Evolutionary conservation across 129 eudicot genomes (phyloP).

Genomic region (Centella asiatica): DNA sequence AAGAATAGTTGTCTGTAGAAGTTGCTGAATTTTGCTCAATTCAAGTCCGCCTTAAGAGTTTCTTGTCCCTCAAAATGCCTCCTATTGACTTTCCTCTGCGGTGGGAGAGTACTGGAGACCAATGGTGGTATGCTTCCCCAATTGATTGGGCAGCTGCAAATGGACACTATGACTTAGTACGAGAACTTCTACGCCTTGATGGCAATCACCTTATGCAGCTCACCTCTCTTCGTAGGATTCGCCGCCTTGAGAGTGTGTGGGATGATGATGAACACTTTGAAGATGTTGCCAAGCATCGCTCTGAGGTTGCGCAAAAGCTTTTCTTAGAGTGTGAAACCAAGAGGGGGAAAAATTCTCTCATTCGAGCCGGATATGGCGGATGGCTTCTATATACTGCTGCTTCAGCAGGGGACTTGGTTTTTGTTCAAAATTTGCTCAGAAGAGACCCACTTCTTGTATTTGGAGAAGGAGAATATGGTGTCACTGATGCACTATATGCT

Average conservation of each 20-base stretch:
- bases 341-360: constrained; percentile 51
- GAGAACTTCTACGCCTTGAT: constrained; percentile 81
- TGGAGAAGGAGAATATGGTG: constrained; percentile 95
- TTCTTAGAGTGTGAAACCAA: constrained; percentile 48
- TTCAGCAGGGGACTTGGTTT: constrained; percentile 75
- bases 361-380: constrained; percentile 85
- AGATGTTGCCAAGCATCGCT: constrained; percentile 64
- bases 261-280: constrained; percentile 82
- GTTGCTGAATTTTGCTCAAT: neutral
- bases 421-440: constrained; percentile 56
- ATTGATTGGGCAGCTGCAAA: constrained; percentile 95
- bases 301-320: constrained; percentile 60
- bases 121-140: constrained; percentile 98
- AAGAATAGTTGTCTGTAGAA: neutral
- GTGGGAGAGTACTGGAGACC: constrained; percentile 99
- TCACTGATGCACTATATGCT: constrained; percentile 81
- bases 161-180: constrained; percentile 87
- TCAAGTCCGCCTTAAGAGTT: neutral
- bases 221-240: constrained; percentile 77
- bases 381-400: constrained; percentile 97
- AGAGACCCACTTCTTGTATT: constrained; percentile 79
- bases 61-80: constrained; percentile 37
- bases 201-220: constrained; percentile 80
- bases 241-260: constrained; percentile 92
- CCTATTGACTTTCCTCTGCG: constrained; percentile 75